Base-by-base conservation (phyloP, 2,329 filamentous ascomycete species). In the Talaromyces piceae region DNA sequence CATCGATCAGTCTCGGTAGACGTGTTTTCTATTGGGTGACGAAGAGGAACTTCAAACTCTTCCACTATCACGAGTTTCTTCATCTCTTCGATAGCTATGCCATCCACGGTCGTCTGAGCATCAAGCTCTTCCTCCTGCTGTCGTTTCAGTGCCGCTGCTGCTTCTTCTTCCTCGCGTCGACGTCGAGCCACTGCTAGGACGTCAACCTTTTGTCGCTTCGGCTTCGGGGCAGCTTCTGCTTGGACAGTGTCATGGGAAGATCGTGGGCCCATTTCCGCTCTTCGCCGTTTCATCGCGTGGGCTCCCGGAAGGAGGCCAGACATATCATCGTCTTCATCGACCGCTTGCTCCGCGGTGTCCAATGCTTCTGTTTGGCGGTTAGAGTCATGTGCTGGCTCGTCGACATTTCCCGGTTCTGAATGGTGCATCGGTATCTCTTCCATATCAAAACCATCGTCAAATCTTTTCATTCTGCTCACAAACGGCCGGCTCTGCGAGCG, bases 201-300 rank as follows among this genome's bases (percentile, higher is more conserved):
- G 52, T 91, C 84, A 30, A 85, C 74, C 57, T 84, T 82, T 57
- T 80, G 80, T 11, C 73, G 67, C 57, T 77, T 81, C 2, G 62
- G 61, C 55, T 73, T 78, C 7, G 64, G 63, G n/a, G 63, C 58
- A 50, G 61, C 61, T 47, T 67, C 58, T 28, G 57, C 57, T 5
- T 45, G 56, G 43, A 56, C 51, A 11, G 53, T 54, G 41, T 59
- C 54, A 30, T 72, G 58, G 2, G 77, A 73, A 27, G 77, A 27
- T 23, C 45, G 72, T 56, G 77, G 70, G 41, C 79, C 77, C 47
- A 77, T 77, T 54, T 81, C 83, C 18, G 88, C 75, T 23, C 85
- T 83, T 20, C 86, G 83, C n/a, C 84, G 82, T 66, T 95, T 97
- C 63, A 90, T 80, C 4, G 83, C 83, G 25, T 86, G 82, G 3